Percentiles rank a stretch among this genome's conserved stretches.
phyloP scores from a whole-genome alignment of 371 early-diverging fungal genomes.

The Nematocida ironsii region DNA sequence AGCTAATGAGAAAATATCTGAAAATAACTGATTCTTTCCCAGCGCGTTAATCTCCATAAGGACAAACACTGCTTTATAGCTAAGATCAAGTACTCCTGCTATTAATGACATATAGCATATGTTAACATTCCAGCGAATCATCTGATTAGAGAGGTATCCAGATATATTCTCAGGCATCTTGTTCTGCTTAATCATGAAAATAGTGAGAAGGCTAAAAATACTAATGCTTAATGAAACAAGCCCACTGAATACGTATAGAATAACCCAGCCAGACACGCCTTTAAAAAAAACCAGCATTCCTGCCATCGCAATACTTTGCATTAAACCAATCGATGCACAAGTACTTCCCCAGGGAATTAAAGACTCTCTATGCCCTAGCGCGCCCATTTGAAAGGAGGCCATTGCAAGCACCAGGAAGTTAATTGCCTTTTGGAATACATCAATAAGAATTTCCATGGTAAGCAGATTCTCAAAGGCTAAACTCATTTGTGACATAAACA shows the following conservation, averaged over 20 bases:
- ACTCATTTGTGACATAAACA: constrained; percentile 18
- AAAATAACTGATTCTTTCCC: not conserved
- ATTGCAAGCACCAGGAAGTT: constrained; percentile 9
- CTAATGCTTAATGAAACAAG: not conserved
- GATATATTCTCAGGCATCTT: not conserved
- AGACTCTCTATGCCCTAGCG: constrained; percentile 3
- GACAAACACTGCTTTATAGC: constrained; percentile 15
- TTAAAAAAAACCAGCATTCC: constrained; percentile 16
- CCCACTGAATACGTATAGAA: constrained; percentile 37
- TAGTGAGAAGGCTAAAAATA: constrained; percentile 18
- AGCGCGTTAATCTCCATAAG: not conserved
- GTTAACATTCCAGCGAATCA: constrained; percentile 15
- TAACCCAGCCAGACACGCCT: constrained; percentile 23
- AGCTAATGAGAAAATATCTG: constrained; percentile 12
- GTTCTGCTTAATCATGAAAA: not conserved
- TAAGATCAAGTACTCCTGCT: constrained; percentile 12
- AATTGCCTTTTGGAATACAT: constrained; percentile 27
- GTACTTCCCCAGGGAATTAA: constrained; percentile 40
- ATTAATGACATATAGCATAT: not conserved
- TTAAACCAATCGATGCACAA: not conserved
- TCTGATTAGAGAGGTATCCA: constrained; percentile 25
- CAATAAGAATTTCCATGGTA: constrained; percentile 34
- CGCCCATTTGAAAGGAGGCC: constrained; percentile 16
- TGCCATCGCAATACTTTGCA: not conserved
- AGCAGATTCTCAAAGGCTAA: constrained; percentile 1